Conservation (phyloP, 2,329 filamentous ascomycete genomes). For the Apiospora hydei region DNA sequence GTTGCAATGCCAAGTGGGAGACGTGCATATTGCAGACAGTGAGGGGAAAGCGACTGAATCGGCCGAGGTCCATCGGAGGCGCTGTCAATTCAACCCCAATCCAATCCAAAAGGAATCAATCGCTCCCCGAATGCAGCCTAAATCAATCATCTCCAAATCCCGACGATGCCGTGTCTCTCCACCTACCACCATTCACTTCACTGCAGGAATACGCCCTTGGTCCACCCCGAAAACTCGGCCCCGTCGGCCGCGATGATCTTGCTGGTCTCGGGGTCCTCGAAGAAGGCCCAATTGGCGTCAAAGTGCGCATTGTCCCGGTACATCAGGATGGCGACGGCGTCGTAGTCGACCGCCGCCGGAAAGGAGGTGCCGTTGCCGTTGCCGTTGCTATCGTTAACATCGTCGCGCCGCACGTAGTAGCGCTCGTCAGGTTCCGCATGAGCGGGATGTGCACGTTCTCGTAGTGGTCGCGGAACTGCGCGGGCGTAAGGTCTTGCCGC, state of each 20-base stretch:
- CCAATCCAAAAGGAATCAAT: too few species aligned
- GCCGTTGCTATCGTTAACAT: too few species aligned
- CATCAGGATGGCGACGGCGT: constrained; percentile 34
- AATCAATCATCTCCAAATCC: not conserved
- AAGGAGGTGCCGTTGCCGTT: not conserved
- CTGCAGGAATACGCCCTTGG: not conserved
- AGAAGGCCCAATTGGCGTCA: constrained; percentile 29
- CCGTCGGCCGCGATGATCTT: constrained; percentile 26
- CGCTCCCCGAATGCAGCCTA: too few species aligned
- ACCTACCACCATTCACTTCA: not conserved
- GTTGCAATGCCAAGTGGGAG: not conserved
- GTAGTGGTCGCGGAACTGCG: constrained; percentile 35
- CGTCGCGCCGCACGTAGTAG: constrained; percentile 31
- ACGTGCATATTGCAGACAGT: not conserved
- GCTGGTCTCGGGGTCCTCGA: constrained; percentile 23
- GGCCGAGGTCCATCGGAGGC: not conserved
- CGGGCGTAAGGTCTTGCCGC: constrained; percentile 32
- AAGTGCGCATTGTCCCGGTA: constrained; percentile 31
- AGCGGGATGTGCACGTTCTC: constrained; percentile 37
- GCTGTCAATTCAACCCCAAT: not conserved
- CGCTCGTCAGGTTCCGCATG: constrained; percentile 33
- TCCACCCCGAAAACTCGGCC: constrained; percentile 28
- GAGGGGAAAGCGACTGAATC: not conserved
- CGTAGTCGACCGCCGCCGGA: constrained; percentile 31
- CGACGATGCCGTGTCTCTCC: too few species aligned